phyloP scores from a whole-genome alignment of 2,329 filamentous ascomycete genomes.

The Leptographium radiaticola region DNA sequence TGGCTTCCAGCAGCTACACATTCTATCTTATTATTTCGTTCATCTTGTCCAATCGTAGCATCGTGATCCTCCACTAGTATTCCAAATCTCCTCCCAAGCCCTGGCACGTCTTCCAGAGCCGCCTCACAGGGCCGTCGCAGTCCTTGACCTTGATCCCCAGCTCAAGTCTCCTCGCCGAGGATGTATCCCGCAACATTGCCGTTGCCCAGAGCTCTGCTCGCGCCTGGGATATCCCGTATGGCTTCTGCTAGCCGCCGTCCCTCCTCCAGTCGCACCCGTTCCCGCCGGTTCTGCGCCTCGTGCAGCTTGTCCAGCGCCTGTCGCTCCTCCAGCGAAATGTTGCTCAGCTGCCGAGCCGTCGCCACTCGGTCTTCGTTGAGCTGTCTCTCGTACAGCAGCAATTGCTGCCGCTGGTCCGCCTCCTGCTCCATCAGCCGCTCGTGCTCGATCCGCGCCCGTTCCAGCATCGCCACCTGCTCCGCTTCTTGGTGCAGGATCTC shows the following conservation, averaged over 20 bases:
- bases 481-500: conserved; percentile 10
- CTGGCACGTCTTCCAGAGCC: not conserved
- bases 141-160: not conserved
- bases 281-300: conserved; percentile 28
- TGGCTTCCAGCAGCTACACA: too few relatives aligned
- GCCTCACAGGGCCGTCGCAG: not conserved
- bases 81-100: not conserved
- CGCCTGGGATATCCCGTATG: conserved; percentile 22
- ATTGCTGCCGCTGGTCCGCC: conserved; percentile 15
- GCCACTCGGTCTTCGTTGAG: conserved; percentile 31
- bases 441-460: conserved; percentile 30
- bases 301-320: conserved; percentile 38
- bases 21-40: not conserved
- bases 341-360: conserved; percentile 35
- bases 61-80: not conserved
- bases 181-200: conserved; percentile 41
- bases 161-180: conserved; percentile 31
- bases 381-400: conserved; percentile 35
- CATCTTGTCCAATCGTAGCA: not conserved
- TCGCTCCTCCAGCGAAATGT: conserved; percentile 34
- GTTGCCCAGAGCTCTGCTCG: conserved; percentile 17
- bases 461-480: conserved; percentile 31
- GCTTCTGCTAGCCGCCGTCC: conserved; percentile 38
- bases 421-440: conserved; percentile 34
- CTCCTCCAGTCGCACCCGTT: conserved; percentile 31